These are phyloP conservation scores for Ampelomyces quisqualis DNA, from an alignment of 2,329 filamentous ascomycete genomes.

Conservation along the genomic window DNA sequence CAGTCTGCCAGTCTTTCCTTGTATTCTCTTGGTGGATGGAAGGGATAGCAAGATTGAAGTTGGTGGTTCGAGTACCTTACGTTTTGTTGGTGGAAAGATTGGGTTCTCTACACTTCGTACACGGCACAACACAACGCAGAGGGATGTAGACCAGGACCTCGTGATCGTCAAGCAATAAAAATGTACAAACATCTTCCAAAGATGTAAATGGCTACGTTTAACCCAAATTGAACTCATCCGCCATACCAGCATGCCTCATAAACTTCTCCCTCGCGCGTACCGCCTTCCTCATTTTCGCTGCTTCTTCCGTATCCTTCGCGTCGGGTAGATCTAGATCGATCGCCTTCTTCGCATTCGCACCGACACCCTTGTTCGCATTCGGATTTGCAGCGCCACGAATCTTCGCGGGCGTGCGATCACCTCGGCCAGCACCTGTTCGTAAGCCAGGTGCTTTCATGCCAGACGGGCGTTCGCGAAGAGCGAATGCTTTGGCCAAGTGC, in stretches of 20 bases:
- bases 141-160: background rate
- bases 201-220: constrained; percentile 35
- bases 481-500: constrained; percentile 92
- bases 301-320: constrained; percentile 56
- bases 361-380: constrained; percentile 36
- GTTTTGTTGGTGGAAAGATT: too few species aligned
- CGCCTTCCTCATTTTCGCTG: constrained; percentile 64
- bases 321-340: constrained; percentile 36
- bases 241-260: constrained; percentile 54
- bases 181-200: background rate
- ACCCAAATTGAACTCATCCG: constrained; percentile 69
- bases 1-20: background rate
- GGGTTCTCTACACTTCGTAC: too few species aligned
- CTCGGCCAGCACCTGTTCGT: constrained; percentile 47
- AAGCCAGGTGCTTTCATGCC: constrained; percentile 64
- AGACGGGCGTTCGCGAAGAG: constrained; percentile 80
- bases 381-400: constrained; percentile 42
- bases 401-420: constrained; percentile 40
- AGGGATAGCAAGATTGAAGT: background rate
- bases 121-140: too few species aligned
- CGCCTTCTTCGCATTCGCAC: constrained; percentile 18
- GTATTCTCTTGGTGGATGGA: background rate
- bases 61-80: background rate
- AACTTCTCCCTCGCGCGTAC: constrained; percentile 48
- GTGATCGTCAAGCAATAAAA: background rate